Evolutionary conservation across 2,329 filamentous ascomycete genomes (phyloP).

Genomic region (Penicillium sp.): DNA sequence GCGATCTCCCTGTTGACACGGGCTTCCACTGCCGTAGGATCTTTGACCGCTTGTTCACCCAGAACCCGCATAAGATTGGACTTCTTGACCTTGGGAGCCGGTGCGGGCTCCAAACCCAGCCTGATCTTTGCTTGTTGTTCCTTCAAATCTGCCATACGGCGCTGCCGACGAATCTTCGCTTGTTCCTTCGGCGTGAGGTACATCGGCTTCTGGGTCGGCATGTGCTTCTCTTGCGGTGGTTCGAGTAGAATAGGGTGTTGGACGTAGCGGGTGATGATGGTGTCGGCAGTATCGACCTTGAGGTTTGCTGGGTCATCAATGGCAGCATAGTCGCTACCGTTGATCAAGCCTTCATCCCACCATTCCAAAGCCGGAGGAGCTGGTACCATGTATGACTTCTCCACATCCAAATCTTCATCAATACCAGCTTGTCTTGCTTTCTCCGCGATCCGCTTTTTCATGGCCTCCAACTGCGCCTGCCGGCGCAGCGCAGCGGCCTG

Average conservation of each 20-base stretch:
- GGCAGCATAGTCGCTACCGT: constrained; percentile 74
- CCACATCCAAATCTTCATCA: constrained; percentile 85
- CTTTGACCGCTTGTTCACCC: constrained; percentile 89
- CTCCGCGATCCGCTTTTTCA: constrained; percentile 92
- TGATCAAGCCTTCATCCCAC: constrained; percentile 92
- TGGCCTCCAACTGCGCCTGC: constrained; percentile 86
- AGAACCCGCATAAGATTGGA: constrained; percentile 97
- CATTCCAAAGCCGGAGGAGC: constrained; percentile 88
- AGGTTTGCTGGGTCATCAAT: constrained; percentile 69
- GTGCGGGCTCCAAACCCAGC: constrained; percentile 84
- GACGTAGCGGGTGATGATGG: constrained; percentile 86
- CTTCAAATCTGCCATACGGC: constrained; percentile 89
- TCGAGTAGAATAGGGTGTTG: constrained; percentile 92
- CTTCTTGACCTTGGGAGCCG: constrained; percentile 95
- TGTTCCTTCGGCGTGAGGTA: constrained; percentile 90
- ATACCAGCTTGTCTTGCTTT: constrained; percentile 89
- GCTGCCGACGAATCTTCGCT: constrained; percentile 85
- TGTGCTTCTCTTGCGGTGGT: constrained; percentile 85
- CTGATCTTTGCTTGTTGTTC: constrained; percentile 97
- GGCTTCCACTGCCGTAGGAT: constrained; percentile 95
- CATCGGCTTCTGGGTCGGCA: constrained; percentile 83
- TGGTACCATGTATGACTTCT: constrained; percentile 87
- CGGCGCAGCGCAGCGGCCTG: constrained; percentile 88
- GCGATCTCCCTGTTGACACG: constrained; percentile 92
- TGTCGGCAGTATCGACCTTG: constrained; percentile 78